A percentile compares a stretch with the other conserved stretches of the same genome.
Evolutionary conservation across 768 basidiomycete species (phyloP).

Genomic region (Hericium rajendrae): DNA sequence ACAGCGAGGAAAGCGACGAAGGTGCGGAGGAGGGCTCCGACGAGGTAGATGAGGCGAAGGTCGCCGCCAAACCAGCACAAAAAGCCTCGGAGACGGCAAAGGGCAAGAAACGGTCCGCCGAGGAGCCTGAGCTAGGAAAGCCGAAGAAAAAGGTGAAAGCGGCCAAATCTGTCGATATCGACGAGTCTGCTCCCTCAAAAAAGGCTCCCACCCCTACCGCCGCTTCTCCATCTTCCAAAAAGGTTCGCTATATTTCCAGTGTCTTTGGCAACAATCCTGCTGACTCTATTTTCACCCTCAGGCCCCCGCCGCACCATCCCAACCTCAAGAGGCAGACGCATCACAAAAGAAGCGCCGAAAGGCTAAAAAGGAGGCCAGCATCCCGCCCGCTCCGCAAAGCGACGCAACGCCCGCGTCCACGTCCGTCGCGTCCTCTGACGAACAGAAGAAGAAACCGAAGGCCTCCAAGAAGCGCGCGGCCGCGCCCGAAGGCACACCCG

Average conservation of each 20-base stretch:
- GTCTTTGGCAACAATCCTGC: no score
- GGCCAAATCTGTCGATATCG: not conserved
- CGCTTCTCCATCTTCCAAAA: not conserved
- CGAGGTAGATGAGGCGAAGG: conserved; percentile 16
- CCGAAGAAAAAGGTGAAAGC: not conserved
- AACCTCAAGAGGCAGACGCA: not conserved
- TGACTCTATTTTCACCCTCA: no score
- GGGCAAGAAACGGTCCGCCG: conserved; percentile 27
- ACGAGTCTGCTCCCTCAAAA: not conserved
- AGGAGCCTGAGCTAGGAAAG: conserved; percentile 24
- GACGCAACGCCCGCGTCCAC: not conserved
- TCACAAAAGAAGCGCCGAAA: not conserved
- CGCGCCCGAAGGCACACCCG: not conserved
- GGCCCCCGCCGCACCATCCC: not conserved
- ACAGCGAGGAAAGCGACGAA: conserved; percentile 17
- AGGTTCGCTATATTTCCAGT: no score
- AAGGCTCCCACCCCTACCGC: not conserved
- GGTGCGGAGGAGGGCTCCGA: conserved; percentile 11
- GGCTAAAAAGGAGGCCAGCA: not conserved
- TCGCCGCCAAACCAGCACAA: conserved; percentile 16
- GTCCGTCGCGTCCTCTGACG: not conserved
- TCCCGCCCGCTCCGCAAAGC: not conserved
- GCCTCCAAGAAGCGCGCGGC: not conserved
- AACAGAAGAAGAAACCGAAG: not conserved
- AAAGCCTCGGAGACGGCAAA: conserved; percentile 13